Evolutionary conservation across 2,329 filamentous ascomycete species (phyloP), one percentile per base, ranked within the genome.

Genomic region (Zymoseptoria pseudotritici): DNA sequence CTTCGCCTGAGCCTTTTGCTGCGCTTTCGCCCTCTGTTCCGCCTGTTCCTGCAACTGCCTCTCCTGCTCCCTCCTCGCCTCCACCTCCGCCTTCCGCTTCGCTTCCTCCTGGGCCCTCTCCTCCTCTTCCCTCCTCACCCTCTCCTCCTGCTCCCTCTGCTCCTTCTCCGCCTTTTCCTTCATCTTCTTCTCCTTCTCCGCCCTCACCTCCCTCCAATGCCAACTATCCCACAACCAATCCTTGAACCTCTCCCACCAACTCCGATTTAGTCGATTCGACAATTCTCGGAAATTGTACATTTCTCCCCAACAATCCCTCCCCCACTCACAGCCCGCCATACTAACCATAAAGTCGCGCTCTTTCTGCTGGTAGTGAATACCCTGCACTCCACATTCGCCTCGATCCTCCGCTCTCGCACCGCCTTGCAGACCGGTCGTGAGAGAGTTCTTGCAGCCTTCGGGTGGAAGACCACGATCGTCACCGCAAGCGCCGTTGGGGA

Each of bases 291-390:
- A 99, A 73, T 89, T 88, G 78, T 96, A 96, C 86, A 99, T 97
- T 77, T 99, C 94, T 46, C 87, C 88, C 93, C 93, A 97, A 75
- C 94, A 99, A 77, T 99, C 93, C 55, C 94, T 85, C 3, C 93
- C 93, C 88, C 90, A 97, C 75, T 96, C 89, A 73, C 94, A 99
- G 3, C 94, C 94, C 5, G 94, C 94, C 93, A 99, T 97, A 75
- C 97, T 99, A 69, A 99, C 93, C 53, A 97, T 68, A 71, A 99
- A 97, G 74, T 99, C 94, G 26, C 90, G 85, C 61, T 95, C 91
- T 50, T 84, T 81, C 74, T 94, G 82, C 67, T 89, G 82, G 74
- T 99, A 99, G 76, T 99, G 95, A 63, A 95, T 87, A 42, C 71
- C 70, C 59, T 68, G 65, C 9, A 72, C 59, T 11, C 71, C 71